A percentile compares a stretch with the other conserved stretches of the same genome.
These are phyloP conservation scores for Trichoderma harzianum DNA, from an alignment of 2,329 filamentous ascomycete species.

Conservation along the genomic window DNA sequence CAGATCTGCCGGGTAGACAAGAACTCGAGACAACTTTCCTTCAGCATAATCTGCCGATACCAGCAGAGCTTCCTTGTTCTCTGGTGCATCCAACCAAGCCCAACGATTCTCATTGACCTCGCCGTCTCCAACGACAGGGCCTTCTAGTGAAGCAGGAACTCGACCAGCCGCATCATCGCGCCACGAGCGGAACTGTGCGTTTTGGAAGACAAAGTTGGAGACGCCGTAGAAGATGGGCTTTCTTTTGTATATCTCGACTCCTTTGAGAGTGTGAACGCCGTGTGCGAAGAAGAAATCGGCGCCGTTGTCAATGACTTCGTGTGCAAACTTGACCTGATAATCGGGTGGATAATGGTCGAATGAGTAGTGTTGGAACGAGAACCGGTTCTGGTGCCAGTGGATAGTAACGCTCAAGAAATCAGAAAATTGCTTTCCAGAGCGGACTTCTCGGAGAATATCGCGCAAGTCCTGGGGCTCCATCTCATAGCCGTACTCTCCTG, in stretches of 20 bases:
- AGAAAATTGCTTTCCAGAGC: slow-evolving; percentile 5
- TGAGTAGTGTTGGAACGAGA: slow-evolving; percentile 11
- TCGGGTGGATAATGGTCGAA: slow-evolving; percentile 13
- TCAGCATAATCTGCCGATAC: background rate
- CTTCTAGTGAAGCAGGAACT: background rate
- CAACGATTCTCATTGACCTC: slow-evolving; percentile 3
- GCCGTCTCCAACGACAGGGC: background rate
- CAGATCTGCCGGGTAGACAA: slow-evolving; percentile 1
- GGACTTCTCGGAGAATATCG: slow-evolving; percentile 10
- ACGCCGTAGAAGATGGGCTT: slow-evolving; percentile 9
- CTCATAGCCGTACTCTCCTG: background rate
- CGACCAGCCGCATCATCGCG: slow-evolving; percentile 7
- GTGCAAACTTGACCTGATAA: slow-evolving; percentile 5
- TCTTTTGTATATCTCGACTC: slow-evolving; percentile 4
- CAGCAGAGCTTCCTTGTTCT: slow-evolving; percentile 3
- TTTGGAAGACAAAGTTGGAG: slow-evolving; percentile 13
- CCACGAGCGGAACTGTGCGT: slow-evolving; percentile 9
- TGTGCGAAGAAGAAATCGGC: slow-evolving; percentile 12
- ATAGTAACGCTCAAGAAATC: slow-evolving; percentile 9
- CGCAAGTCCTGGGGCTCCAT: slow-evolving; percentile 3
- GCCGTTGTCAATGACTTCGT: slow-evolving; percentile 1
- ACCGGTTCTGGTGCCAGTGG: slow-evolving; percentile 13
- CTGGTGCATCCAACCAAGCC: slow-evolving; percentile 3
- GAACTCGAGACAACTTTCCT: background rate
- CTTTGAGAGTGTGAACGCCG: slow-evolving; percentile 13